phyloP scores from a whole-genome alignment of 2,329 filamentous ascomycete species.

The Niveomyces coronatus region DNA sequence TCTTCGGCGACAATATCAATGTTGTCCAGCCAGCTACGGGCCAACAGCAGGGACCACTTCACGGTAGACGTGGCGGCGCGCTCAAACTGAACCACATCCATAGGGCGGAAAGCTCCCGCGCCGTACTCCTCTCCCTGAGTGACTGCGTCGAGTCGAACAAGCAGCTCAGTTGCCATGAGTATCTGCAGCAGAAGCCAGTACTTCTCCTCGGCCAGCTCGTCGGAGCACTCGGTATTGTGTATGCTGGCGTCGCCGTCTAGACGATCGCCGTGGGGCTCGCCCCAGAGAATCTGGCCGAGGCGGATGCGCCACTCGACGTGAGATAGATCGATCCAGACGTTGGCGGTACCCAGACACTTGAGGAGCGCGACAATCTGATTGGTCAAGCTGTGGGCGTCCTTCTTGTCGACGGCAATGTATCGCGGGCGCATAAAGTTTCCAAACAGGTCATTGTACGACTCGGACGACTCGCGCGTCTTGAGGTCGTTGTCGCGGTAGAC shows the following conservation, averaged over 20 bases:
- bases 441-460: slow-evolving; percentile 54
- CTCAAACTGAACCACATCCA: slow-evolving; percentile 51
- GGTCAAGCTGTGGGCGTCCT: slow-evolving; percentile 51
- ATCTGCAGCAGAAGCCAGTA: slow-evolving; percentile 60
- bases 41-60: slow-evolving; percentile 56
- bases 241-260: slow-evolving; percentile 43
- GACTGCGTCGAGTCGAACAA: slow-evolving; percentile 53
- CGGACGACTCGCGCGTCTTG: slow-evolving; percentile 39
- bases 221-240: slow-evolving; percentile 35
- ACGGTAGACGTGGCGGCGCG: slow-evolving; percentile 51
- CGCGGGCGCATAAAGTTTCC: slow-evolving; percentile 48
- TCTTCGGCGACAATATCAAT: slow-evolving; percentile 45
- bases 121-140: slow-evolving; percentile 49
- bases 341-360: slow-evolving; percentile 51
- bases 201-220: slow-evolving; percentile 49
- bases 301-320: slow-evolving; percentile 66
- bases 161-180: slow-evolving; percentile 53
- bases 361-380: slow-evolving; percentile 62
- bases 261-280: slow-evolving; percentile 38
- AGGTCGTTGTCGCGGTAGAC: slow-evolving; percentile 44
- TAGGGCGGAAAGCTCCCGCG: slow-evolving; percentile 38
- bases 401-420: slow-evolving; percentile 43
- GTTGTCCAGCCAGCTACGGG: slow-evolving; percentile 58
- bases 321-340: slow-evolving; percentile 66
- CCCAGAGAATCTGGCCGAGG: slow-evolving; percentile 64